phyloP scores from a whole-genome alignment of 2,329 filamentous ascomycete species.

The Aciculosporium take region DNA sequence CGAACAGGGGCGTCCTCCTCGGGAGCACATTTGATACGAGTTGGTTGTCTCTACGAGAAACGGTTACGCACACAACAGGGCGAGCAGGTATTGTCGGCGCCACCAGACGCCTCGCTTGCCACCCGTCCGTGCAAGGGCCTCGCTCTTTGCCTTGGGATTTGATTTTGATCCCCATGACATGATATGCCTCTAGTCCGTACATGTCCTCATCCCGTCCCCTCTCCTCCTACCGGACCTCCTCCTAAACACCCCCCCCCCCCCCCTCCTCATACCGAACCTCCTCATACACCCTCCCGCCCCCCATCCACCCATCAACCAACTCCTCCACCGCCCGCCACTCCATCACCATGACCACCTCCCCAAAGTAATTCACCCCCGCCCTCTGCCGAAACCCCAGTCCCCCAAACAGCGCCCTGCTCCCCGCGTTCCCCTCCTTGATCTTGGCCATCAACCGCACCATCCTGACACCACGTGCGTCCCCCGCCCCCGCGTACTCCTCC shows the following conservation, averaged over 20 bases:
- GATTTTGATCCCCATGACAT: too few relatives aligned
- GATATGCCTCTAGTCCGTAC: too few relatives aligned
- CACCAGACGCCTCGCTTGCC: too few relatives aligned
- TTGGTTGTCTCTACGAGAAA: too few relatives aligned
- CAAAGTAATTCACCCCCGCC: slow-evolving; percentile 45
- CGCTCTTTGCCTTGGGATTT: too few relatives aligned
- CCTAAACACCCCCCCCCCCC: background rate
- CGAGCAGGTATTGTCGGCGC: too few relatives aligned
- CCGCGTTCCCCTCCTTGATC: slow-evolving; percentile 41
- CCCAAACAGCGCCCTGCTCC: slow-evolving; percentile 37
- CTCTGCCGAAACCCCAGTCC: slow-evolving; percentile 36
- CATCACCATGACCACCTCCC: slow-evolving; percentile 39
- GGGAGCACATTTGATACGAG: too few relatives aligned
- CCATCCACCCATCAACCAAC: slow-evolving; percentile 13
- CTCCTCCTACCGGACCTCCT: too few relatives aligned
- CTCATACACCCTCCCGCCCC: slow-evolving; percentile 8
- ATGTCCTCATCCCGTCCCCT: too few relatives aligned
- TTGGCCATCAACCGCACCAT: slow-evolving; percentile 36
- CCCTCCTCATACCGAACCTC: slow-evolving; percentile 12
- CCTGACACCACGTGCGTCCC: background rate
- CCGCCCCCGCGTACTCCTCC: slow-evolving; percentile 22
- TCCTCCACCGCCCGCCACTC: slow-evolving; percentile 15
- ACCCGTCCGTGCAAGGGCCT: too few relatives aligned
- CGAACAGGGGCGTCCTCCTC: too few relatives aligned
- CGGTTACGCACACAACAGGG: too few relatives aligned